A percentile compares a stretch with the other conserved stretches of the same genome.
phyloP scores from a whole-genome alignment of 2,329 filamentous ascomycete species.

The Fusarium nanum region DNA sequence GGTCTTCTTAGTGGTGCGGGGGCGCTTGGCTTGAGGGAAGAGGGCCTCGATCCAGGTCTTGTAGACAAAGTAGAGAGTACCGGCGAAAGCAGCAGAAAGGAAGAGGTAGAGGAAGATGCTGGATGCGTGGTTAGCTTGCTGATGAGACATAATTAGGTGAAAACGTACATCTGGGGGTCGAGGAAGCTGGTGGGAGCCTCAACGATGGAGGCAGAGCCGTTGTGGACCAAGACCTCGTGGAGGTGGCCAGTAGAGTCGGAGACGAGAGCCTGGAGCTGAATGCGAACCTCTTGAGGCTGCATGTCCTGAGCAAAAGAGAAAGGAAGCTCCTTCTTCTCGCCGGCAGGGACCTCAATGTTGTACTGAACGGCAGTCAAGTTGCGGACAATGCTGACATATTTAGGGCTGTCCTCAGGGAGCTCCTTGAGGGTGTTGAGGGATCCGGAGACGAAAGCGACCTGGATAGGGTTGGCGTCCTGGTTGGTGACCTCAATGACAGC shows the following conservation, averaged over 20 bases:
- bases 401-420: constrained; percentile 59
- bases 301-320: constrained; percentile 92
- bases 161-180: constrained; percentile 90
- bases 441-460: constrained; percentile 81
- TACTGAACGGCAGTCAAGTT: constrained; percentile 87
- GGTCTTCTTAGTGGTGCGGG: constrained; percentile 67
- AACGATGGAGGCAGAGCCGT: constrained; percentile 85
- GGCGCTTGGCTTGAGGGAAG: constrained; percentile 89
- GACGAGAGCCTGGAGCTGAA: constrained; percentile 82
- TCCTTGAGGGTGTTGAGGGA: constrained; percentile 70
- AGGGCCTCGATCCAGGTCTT: constrained; percentile 96
- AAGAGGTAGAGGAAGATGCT: constrained; percentile 98
- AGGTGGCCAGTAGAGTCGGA: constrained; percentile 73
- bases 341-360: constrained; percentile 77
- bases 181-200: constrained; percentile 92
- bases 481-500: constrained; percentile 87
- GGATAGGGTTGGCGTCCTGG: constrained; percentile 80
- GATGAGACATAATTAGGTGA: neutral
- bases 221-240: constrained; percentile 83
- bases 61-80: constrained; percentile 95
- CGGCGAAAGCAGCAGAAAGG: constrained; percentile 80
- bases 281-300: constrained; percentile 87
- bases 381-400: constrained; percentile 72
- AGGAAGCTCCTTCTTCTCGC: constrained; percentile 79
- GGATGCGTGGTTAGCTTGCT: constrained; percentile 45